Evolutionary conservation across 179 eudicot genomes (phyloP).

Genomic region (Camellia oleifera): DNA sequence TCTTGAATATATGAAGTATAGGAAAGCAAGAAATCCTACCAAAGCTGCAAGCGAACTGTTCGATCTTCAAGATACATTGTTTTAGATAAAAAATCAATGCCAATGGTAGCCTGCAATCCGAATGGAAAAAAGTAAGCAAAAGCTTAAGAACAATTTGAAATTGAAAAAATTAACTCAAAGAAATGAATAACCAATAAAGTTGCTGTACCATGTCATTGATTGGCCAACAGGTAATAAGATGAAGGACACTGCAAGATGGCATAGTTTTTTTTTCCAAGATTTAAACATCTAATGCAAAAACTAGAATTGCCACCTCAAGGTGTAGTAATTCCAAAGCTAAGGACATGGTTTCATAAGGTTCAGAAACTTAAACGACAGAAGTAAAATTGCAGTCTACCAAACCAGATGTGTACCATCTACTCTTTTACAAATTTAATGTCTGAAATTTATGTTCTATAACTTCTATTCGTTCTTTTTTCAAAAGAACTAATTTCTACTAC

Average conservation of each 20-base stretch:
- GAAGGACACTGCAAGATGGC: neutral
- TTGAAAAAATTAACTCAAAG: neutral
- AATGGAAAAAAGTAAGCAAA: constrained; percentile 7
- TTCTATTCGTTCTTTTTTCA: too few relatives aligned
- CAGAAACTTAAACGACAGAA: neutral
- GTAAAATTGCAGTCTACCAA: neutral
- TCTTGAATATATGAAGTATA: neutral
- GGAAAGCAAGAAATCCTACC: constrained; percentile 38
- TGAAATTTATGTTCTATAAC: neutral
- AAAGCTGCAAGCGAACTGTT: constrained; percentile 87
- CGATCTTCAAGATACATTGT: constrained; percentile 98
- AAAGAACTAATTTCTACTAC: too few relatives aligned
- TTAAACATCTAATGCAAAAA: neutral
- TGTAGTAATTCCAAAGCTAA: neutral
- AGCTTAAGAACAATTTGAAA: neutral
- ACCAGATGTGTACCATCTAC: neutral
- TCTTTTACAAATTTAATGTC: neutral
- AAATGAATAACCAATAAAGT: neutral
- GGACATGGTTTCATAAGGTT: neutral
- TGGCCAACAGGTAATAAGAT: too few relatives aligned
- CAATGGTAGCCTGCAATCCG: constrained; percentile 77
- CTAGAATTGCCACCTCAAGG: neutral
- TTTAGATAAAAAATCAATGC: constrained; percentile 84
- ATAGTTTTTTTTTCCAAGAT: neutral
- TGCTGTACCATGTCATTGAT: neutral